Conservation (phyloP, 225 moss, liverwort and hornwort species). For the Thuidium tamariscinum region DNA sequence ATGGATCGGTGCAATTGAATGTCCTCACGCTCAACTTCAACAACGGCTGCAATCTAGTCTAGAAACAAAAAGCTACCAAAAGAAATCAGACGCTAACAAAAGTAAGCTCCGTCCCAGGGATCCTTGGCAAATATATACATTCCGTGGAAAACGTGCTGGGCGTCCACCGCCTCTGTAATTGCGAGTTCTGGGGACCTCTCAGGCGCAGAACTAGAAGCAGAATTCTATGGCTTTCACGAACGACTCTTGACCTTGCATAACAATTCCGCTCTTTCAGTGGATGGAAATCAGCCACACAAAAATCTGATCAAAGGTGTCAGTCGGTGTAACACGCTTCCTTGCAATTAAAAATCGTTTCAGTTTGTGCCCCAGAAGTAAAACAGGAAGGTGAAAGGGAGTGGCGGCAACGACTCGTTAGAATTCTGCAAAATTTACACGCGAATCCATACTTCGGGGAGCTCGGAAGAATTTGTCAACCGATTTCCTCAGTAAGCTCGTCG, state of each 20-base stretch:
- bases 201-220: background rate
- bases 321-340: background rate
- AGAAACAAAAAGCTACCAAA: background rate
- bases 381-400: background rate
- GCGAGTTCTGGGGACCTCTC: background rate
- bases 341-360: background rate
- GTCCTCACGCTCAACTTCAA: background rate
- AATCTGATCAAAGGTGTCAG: background rate
- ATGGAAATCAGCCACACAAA: background rate
- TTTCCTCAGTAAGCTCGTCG: background rate
- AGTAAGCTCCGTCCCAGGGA: background rate
- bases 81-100: background rate
- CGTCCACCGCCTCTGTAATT: background rate
- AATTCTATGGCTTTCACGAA: background rate
- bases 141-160: background rate
- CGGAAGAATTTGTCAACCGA: background rate
- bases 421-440: background rate
- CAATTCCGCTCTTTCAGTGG: background rate
- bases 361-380: background rate
- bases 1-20: background rate
- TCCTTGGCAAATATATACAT: background rate
- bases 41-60: background rate
- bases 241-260: background rate
- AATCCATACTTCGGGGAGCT: background rate
- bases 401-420: too few species aligned